A percentile compares a stretch with the other conserved stretches of the same genome.
phyloP scores from a whole-genome alignment of 345 rosid species.

The Lepidium africanum region DNA sequence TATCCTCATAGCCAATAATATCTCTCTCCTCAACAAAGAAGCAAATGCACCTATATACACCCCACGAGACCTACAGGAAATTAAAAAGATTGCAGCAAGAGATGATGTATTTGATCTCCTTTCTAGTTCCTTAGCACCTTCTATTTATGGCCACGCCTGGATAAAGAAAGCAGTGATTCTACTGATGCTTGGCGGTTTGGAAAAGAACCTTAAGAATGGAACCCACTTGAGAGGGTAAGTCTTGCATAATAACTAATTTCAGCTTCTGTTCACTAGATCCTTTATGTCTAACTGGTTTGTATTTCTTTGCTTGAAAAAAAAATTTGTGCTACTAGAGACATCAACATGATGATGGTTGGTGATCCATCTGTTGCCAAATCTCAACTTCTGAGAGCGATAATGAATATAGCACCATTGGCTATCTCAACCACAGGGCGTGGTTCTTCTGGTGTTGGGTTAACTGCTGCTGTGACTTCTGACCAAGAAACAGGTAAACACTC shows the following conservation, averaged over 20 bases:
- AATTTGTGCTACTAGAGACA: constrained; percentile 49
- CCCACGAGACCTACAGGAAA: constrained; percentile 67
- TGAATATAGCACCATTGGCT: constrained; percentile 98
- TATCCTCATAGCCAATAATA: constrained; percentile 82
- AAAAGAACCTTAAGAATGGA: constrained; percentile 90
- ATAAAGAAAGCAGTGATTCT: constrained; percentile 93
- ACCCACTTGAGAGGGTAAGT: constrained; percentile 93
- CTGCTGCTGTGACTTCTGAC: constrained; percentile 99
- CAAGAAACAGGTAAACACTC: constrained; percentile 82
- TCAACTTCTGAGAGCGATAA: constrained; percentile 92
- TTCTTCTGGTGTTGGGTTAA: constrained; percentile 98
- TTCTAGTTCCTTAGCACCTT: constrained; percentile 89
- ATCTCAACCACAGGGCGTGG: constrained; percentile 99
- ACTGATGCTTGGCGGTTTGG: constrained; percentile 93
- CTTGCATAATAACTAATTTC: neutral
- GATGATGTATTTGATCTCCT: constrained; percentile 85
- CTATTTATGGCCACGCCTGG: constrained; percentile 94
- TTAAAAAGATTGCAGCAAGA: constrained; percentile 83
- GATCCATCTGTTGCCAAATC: constrained; percentile 99
- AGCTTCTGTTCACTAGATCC: neutral
- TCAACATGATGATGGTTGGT: constrained; percentile 99
- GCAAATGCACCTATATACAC: constrained; percentile 92
- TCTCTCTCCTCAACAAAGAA: constrained; percentile 87
- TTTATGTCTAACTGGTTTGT: neutral
- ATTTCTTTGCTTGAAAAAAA: neutral